Base-by-base conservation (phyloP, 1,139 yeast genomes). In the Debaryomyces subglobosus region DNA sequence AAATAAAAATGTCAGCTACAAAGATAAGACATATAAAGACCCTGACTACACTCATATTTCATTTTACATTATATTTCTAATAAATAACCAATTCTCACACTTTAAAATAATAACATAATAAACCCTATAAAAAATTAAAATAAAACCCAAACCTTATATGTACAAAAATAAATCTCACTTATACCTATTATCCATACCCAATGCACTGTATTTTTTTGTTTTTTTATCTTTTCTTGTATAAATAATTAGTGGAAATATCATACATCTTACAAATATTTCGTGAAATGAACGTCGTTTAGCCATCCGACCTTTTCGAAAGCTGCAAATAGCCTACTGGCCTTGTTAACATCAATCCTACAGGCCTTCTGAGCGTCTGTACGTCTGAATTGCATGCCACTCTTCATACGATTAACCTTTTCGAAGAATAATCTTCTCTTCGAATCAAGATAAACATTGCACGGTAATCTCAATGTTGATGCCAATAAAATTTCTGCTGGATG, bases 291-390 rank as follows among this genome's bases (percentile, higher is more conserved):
- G 67, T 92, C 97, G 27, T 89, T 81, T 54, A 94, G 81, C 98
- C 98, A 94, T 42, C 98, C 98, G 38, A 89, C 96, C 68, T 86
- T 88, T 68, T 94, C 98, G 66, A 84, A 94, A 27, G 97, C 95
- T 27, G 96, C 95, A 75, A 84, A 94, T 49, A 94, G 74, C 59
- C 98, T 79, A 48, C 96, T 86, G 1, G 98, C 98, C 69, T 94
- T 94, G 69, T 94, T 94, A 49, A 94, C 99, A 69, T 94, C 99
- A 54, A 94, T 92, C 57, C 97, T 83, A 67, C 98, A 92, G 8
- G 97, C 96, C 76, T 94, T 92, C 69, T 94, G 98, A 12, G 97
- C 96, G 67, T 94, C 99, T 0, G 98, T 94, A 71, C 97, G 84
- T 72, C 98, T 85, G 71, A 94, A 94, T 41, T 94, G 96, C 67